Percentiles rank a stretch among this genome's conserved stretches.
These are phyloP conservation scores for Microsporum ferrugineum DNA, from an alignment of 2,329 filamentous ascomycete genomes.

Conservation along the genomic window DNA sequence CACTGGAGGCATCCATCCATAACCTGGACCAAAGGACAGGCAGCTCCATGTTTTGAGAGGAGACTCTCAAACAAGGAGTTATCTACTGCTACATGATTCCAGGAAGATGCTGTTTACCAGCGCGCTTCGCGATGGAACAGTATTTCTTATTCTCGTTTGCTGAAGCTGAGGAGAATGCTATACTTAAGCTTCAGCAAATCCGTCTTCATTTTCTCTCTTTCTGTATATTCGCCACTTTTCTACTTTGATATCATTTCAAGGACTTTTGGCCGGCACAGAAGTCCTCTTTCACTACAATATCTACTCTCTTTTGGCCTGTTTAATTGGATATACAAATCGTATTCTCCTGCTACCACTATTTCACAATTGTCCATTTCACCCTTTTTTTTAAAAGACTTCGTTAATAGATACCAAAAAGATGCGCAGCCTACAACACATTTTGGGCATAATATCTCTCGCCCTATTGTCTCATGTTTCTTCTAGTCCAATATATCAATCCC, in stretches of 20 bases:
- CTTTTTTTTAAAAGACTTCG: neutral
- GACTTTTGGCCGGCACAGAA: neutral
- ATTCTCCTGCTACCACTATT: neutral
- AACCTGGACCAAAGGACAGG: neutral
- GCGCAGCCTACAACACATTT: neutral
- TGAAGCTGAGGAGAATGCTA: neutral
- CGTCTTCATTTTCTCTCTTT: neutral
- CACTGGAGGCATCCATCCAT: neutral
- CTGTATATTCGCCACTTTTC: neutral
- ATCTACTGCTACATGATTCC: neutral
- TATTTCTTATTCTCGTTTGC: neutral
- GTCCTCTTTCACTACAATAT: neutral
- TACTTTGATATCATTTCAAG: neutral
- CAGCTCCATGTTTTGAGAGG: neutral
- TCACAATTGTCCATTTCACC: neutral
- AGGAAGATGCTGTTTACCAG: neutral
- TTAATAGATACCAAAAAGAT: neutral
- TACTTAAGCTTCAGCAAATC: constrained; percentile 1
- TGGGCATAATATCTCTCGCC: neutral
- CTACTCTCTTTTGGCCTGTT: neutral
- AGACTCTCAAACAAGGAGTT: neutral
- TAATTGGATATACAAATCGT: neutral
- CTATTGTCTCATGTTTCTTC: neutral
- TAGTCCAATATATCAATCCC: constrained; percentile 7
- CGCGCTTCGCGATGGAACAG: neutral